Percentiles rank a stretch among this genome's conserved stretches.
Evolutionary conservation across 768 basidiomycete genomes (phyloP).

Genomic region (Roridomyces roridus): DNA sequence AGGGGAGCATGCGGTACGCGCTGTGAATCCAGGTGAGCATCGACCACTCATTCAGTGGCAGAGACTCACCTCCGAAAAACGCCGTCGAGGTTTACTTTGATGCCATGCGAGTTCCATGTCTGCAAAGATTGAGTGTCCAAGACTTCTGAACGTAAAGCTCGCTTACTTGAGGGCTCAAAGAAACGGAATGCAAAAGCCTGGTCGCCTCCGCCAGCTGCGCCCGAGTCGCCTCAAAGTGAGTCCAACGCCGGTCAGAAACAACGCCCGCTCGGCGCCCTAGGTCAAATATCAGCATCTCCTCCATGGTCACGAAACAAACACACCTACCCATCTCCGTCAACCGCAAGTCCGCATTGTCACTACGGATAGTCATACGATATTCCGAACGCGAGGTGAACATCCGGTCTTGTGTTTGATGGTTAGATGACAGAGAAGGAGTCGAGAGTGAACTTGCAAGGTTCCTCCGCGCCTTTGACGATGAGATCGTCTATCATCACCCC

Average conservation of each 20-base stretch:
- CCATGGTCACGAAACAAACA: background rate
- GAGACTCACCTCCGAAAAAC: constrained; percentile 44
- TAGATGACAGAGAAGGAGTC: background rate
- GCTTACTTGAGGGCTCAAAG: constrained; percentile 51
- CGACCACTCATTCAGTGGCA: background rate
- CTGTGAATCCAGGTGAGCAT: constrained; percentile 42
- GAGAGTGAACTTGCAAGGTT: constrained; percentile 70
- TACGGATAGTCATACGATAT: constrained; percentile 86
- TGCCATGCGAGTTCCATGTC: constrained; percentile 49
- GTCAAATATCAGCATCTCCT: background rate
- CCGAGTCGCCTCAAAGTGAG: constrained; percentile 39
- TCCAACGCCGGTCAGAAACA: constrained; percentile 54
- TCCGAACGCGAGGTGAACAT: constrained; percentile 95
- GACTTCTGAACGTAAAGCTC: background rate
- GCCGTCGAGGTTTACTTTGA: constrained; percentile 53
- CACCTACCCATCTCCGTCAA: constrained; percentile 84
- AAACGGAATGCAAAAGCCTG: constrained; percentile 39
- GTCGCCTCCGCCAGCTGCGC: constrained; percentile 41
- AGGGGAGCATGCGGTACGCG: constrained; percentile 75
- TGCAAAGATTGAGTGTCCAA: constrained; percentile 9
- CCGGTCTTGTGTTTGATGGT: constrained; percentile 60
- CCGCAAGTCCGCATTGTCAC: constrained; percentile 88
- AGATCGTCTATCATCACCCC: constrained; percentile 95
- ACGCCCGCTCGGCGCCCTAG: constrained; percentile 50
- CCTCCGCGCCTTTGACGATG: constrained; percentile 86